Base-by-base conservation (phyloP, 179 eudicot species). In the Silene coronaria region DNA sequence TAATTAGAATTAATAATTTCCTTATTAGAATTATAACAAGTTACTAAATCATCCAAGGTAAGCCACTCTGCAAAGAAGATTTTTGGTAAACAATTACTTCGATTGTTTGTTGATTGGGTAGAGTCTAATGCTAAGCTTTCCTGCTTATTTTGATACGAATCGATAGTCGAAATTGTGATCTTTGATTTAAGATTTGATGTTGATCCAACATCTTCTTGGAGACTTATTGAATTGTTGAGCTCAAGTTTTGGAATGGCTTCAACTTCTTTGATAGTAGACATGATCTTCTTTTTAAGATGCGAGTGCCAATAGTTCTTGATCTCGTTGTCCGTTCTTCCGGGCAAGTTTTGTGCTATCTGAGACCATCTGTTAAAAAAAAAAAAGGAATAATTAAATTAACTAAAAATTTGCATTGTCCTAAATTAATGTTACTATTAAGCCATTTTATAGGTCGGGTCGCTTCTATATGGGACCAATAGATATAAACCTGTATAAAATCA, bases 221-320 rank as follows among this genome's bases (percentile, higher is more conserved):
- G n/a, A n/a, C n/a, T n/a, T n/a, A n/a, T n/a, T n/a, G n/a, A n/a
- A 74, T 58, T 77, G 51, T 63, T 61, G 27, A 22, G 28, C 7
- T 68, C 62, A 34, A 46, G 67, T 75, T 75, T 42, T 14, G 80
- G 67, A 2, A 14, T 70, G 13, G 53, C 12, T 64, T 79, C 72
- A 36, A 55, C 5, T 21, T 71, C 62, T 70, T 72, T 76, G 1
- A 57, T 4, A 70, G 53, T 76, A 1, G 74, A 72, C 2, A 77
- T 32, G 9, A 32, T 32, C 80, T 81, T 86, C 87, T 90, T 91
- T 84, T 93, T 93, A 8, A 93, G 79, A 72, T 82, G 84, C 4
- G 98, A 88, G 82, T 93, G 95, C 98, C 97, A 93, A 53, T 77
- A 79, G 75, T 93, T 93, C 78, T 91, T 93, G 22, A 93, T 90